phyloP scores from a whole-genome alignment of 2,329 filamentous ascomycete genomes.

The Cordyceps tenuipes region DNA sequence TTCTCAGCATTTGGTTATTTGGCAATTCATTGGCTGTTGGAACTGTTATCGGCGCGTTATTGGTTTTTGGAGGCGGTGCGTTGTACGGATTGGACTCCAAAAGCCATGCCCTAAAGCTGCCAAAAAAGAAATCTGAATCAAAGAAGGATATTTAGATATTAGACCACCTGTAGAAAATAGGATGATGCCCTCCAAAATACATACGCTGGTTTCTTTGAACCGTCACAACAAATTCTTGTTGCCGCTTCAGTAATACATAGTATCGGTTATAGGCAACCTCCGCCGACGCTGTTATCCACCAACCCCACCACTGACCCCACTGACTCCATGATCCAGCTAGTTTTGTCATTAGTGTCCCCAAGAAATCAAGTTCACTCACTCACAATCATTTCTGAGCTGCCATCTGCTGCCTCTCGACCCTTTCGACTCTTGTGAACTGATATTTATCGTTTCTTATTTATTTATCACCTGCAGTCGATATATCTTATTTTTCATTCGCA shows the following conservation, averaged over 20 bases:
- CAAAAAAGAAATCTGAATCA: background rate
- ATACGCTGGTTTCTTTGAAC: background rate
- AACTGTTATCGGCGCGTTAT: conserved; percentile 69
- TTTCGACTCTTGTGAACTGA: background rate
- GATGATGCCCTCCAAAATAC: background rate
- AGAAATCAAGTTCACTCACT: background rate
- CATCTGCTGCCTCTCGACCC: no score
- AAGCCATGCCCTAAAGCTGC: conserved; percentile 15
- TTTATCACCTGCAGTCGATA: background rate
- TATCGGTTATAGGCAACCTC: conserved; percentile 20
- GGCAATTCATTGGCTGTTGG: conserved; percentile 71
- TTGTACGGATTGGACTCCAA: conserved; percentile 72
- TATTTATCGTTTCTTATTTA: background rate
- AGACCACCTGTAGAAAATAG: background rate
- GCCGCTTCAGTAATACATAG: conserved; percentile 17
- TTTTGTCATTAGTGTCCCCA: background rate
- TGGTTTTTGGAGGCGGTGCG: conserved; percentile 88
- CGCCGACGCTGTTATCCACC: conserved; percentile 12
- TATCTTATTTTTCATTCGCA: background rate
- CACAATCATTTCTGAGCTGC: background rate
- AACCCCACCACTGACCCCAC: conserved; percentile 8
- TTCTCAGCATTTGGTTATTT: conserved; percentile 90
- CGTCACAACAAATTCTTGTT: no score
- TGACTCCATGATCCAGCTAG: conserved; percentile 3
- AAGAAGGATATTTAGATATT: background rate